Evolutionary conservation across 2,329 filamentous ascomycete genomes (phyloP).

Genomic region (Fusarium euwallaceae): DNA sequence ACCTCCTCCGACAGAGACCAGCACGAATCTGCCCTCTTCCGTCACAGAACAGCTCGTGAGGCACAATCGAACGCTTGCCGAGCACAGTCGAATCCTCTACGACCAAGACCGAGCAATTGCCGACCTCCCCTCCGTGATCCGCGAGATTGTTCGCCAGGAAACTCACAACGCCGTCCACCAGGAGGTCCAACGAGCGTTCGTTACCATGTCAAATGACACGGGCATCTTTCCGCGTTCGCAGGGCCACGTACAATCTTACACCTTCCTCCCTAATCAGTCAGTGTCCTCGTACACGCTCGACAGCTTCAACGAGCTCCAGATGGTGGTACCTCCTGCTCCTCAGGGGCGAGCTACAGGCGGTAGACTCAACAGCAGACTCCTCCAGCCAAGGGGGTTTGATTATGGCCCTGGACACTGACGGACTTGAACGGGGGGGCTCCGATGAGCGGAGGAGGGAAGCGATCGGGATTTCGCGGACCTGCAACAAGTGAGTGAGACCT

Average conservation of each 20-base stretch:
- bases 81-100: neutral
- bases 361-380: neutral
- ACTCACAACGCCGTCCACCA: neutral
- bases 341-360: neutral
- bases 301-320: neutral
- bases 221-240: neutral
- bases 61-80: neutral
- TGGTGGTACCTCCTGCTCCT: neutral
- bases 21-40: neutral
- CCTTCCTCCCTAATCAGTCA: neutral
- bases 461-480: neutral
- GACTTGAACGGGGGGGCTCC: neutral
- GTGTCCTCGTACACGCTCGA: neutral
- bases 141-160: neutral
- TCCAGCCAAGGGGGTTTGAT: neutral
- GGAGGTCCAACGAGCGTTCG: neutral
- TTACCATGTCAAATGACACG: neutral
- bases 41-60: neutral
- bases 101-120: neutral
- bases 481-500: neutral
- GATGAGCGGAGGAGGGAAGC: neutral
- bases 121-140: neutral
- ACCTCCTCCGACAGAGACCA: neutral
- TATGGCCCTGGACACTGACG: neutral
- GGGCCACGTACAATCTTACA: neutral